A percentile compares a stretch with the other conserved stretches of the same genome.
phyloP scores from a whole-genome alignment of 2,329 filamentous ascomycete species.

The Didymella lethalis region DNA sequence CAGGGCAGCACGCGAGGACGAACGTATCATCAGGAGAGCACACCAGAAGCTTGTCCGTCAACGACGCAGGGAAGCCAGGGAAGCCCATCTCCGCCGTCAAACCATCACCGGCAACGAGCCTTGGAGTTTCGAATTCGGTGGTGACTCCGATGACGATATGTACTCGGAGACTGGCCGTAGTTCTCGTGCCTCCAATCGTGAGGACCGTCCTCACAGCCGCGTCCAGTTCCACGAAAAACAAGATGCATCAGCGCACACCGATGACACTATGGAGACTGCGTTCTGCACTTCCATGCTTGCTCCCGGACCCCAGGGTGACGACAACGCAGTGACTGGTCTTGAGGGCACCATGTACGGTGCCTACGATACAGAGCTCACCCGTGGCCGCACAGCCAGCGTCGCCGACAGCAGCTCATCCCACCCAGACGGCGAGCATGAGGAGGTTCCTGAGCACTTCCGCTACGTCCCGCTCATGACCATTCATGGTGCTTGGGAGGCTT shows the following conservation, averaged over 20 bases:
- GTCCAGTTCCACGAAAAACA: conserved; percentile 34
- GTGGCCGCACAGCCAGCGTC: conserved; percentile 79
- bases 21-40: conserved; percentile 50
- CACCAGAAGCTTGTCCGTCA: conserved; percentile 54
- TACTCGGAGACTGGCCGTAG: conserved; percentile 41
- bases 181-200: conserved; percentile 36
- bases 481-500: conserved; percentile 80
- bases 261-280: conserved; percentile 48
- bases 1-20: conserved; percentile 54
- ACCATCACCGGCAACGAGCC: conserved; percentile 62
- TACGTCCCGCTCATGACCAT: conserved; percentile 95
- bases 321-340: conserved; percentile 59
- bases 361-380: conserved; percentile 66
- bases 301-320: conserved; percentile 19
- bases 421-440: conserved; percentile 50
- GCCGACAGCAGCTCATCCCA: conserved; percentile 75
- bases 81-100: conserved; percentile 46
- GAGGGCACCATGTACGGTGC: conserved; percentile 81
- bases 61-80: conserved; percentile 50
- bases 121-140: conserved; percentile 87
- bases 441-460: conserved; percentile 85
- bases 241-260: conserved; percentile 27
- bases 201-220: conserved; percentile 32
- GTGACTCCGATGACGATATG: conserved; percentile 64
- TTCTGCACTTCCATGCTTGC: conserved; percentile 39